Conservation (phyloP, 192 early-diverging fungal species). For the Entrophospora sp. region DNA sequence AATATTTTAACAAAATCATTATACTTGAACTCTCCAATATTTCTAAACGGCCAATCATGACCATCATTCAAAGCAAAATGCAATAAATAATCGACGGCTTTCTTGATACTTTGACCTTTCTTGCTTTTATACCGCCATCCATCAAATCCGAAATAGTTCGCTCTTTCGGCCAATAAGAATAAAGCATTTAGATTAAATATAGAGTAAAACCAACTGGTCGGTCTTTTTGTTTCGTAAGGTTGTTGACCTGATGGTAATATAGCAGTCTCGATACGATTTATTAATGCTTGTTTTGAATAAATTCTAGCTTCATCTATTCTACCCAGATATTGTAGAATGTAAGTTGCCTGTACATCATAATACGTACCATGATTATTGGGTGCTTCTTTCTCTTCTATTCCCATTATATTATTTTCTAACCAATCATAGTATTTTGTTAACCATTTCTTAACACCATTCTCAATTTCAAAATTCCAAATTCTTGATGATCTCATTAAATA, state of each 20-base stretch:
- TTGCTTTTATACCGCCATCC: conserved; percentile 35
- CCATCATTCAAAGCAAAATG: conserved; percentile 37
- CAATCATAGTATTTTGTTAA: conserved; percentile 30
- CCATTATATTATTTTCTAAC: conserved; percentile 26
- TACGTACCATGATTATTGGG: conserved; percentile 51
- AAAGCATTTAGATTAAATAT: conserved; percentile 39
- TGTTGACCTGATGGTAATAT: conserved; percentile 33
- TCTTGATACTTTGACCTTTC: conserved; percentile 34
- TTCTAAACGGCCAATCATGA: conserved; percentile 35
- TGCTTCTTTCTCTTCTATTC: conserved; percentile 24
- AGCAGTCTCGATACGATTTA: conserved; percentile 33
- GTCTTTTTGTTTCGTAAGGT: conserved; percentile 33
- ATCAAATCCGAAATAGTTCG: conserved; percentile 28
- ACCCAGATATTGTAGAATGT: conserved; percentile 37
- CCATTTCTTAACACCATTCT: conserved; percentile 28
- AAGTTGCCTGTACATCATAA: conserved; percentile 42
- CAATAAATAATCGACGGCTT: conserved; percentile 45
- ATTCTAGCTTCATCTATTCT: conserved; percentile 25
- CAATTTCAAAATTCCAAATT: conserved; percentile 25
- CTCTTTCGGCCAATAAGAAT: conserved; percentile 32
- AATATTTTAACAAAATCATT: conserved; percentile 35
- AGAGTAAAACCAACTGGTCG: conserved; percentile 42
- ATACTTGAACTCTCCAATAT: conserved; percentile 36
- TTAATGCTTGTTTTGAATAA: conserved; percentile 20
- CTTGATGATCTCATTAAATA: conserved; percentile 28